Percentiles rank a stretch among this genome's conserved stretches.
These are phyloP conservation scores for Apiotrichum brassicae DNA, from an alignment of 1,284 basidiomycete genomes.

Conservation along the genomic window DNA sequence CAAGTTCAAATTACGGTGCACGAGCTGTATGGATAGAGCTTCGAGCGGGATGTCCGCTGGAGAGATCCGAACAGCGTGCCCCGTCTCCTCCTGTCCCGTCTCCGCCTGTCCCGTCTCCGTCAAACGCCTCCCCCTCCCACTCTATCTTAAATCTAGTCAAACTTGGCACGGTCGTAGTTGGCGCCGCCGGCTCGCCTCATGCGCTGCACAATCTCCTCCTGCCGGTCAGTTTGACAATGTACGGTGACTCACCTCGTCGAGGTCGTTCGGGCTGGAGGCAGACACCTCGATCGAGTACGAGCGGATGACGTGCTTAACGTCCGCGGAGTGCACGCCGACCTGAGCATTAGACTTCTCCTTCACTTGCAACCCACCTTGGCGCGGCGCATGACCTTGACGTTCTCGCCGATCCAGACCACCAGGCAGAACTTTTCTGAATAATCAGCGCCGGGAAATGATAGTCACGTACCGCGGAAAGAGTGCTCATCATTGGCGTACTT, in stretches of 20 bases:
- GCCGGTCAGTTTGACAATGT: not conserved
- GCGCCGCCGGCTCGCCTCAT: constrained; percentile 41
- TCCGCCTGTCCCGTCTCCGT: too few relatives aligned
- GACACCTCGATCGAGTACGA: constrained; percentile 79
- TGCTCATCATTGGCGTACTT: constrained; percentile 66
- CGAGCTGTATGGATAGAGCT: too few relatives aligned
- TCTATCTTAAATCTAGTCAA: constrained; percentile 28
- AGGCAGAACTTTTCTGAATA: constrained; percentile 74
- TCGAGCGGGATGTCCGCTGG: too few relatives aligned
- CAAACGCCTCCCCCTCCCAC: too few relatives aligned
- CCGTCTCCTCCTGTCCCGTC: too few relatives aligned
- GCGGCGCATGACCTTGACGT: constrained; percentile 82
- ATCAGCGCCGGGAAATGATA: not conserved
- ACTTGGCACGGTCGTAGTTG: constrained; percentile 46
- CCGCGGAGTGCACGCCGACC: constrained; percentile 81
- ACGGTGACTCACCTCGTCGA: constrained; percentile 59
- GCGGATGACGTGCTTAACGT: constrained; percentile 72
- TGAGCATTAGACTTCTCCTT: constrained; percentile 33
- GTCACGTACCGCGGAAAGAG: constrained; percentile 54
- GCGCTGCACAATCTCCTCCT: constrained; percentile 38
- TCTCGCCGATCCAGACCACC: constrained; percentile 79
- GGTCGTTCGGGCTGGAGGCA: constrained; percentile 68
- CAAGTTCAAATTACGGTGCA: too few relatives aligned
- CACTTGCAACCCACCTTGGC: constrained; percentile 60
- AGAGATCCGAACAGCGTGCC: too few relatives aligned